Evolutionary conservation across 768 basidiomycete species (phyloP).

Genomic region (Pluteus cervinus): DNA sequence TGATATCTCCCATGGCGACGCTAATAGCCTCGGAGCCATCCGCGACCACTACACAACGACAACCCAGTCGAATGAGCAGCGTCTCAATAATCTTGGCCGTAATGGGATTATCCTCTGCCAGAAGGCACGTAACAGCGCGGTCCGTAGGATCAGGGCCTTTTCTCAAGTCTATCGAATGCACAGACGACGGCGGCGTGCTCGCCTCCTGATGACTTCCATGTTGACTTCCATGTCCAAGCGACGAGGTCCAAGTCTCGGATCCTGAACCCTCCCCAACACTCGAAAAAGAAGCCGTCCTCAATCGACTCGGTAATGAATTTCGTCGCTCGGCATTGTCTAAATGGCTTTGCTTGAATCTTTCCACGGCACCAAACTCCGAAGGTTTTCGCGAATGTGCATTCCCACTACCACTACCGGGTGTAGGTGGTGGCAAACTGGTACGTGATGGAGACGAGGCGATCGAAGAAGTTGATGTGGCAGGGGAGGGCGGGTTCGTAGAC

Average conservation of each 20-base stretch:
- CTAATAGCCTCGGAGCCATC: constrained; percentile 97
- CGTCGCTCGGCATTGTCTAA: constrained; percentile 74
- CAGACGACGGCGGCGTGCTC: constrained; percentile 75
- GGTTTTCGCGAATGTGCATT: constrained; percentile 74
- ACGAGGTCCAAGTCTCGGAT: constrained; percentile 67
- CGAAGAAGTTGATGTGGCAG: constrained; percentile 86
- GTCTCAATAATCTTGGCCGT: constrained; percentile 98
- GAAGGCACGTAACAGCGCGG: constrained; percentile 85
- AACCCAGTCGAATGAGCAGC: constrained; percentile 86
- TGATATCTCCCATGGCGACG: constrained; percentile 96
- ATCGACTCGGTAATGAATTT: constrained; percentile 79
- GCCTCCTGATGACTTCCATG: constrained; percentile 51
- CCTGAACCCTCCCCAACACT: constrained; percentile 75
- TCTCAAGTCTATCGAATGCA: constrained; percentile 78
- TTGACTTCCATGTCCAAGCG: constrained; percentile 48
- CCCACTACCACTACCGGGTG: constrained; percentile 55
- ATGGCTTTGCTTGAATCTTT: constrained; percentile 82
- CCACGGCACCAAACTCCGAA: constrained; percentile 83
- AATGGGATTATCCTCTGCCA: constrained; percentile 98
- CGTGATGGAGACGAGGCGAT: constrained; percentile 87
- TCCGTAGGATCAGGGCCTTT: constrained; percentile 75
- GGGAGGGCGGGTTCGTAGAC: constrained; percentile 81
- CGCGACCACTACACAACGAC: constrained; percentile 90
- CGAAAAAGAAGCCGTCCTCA: constrained; percentile 82
- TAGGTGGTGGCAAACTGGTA: constrained; percentile 62